These are phyloP conservation scores for Parietichytrium sp. DNA, from an alignment of 108 stramenopile species.

Conservation along the genomic window DNA sequence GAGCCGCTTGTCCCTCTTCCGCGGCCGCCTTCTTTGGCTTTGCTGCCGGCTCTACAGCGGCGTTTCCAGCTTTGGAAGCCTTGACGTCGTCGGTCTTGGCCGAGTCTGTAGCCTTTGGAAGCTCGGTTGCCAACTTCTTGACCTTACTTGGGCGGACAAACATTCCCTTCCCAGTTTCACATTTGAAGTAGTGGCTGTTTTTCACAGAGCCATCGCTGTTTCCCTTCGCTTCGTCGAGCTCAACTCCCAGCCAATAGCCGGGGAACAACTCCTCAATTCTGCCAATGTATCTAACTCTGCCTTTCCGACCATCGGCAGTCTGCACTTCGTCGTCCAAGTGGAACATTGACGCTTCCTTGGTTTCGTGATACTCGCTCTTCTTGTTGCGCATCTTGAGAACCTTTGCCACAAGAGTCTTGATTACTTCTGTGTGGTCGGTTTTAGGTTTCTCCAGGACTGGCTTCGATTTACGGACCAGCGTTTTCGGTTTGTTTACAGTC, in stretches of 20 bases:
- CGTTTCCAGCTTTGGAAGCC: neutral
- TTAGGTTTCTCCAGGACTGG: slow-evolving; percentile 31
- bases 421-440: neutral
- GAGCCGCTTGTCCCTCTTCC: too few species aligned
- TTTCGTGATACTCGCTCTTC: neutral
- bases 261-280: neutral
- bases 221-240: slow-evolving; percentile 1
- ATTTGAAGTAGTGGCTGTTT: neutral
- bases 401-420: neutral
- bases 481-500: slow-evolving; percentile 14
- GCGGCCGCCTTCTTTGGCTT: neutral
- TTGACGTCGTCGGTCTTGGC: neutral
- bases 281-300: slow-evolving; percentile 8
- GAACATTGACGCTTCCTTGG: slow-evolving; percentile 38
- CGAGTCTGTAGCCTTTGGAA: neutral
- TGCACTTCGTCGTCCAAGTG: neutral
- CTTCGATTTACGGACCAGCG: slow-evolving; percentile 33
- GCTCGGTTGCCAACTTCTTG: too few species aligned
- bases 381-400: slow-evolving; percentile 16
- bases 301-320: slow-evolving; percentile 1
- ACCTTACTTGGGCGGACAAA: slow-evolving; percentile 26
- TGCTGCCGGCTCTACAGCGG: neutral
- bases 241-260: slow-evolving; percentile 4
- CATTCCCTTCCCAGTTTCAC: neutral
- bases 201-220: neutral